phyloP scores from a whole-genome alignment of 129 eudicot genomes.

The Pittosporum tobira region DNA sequence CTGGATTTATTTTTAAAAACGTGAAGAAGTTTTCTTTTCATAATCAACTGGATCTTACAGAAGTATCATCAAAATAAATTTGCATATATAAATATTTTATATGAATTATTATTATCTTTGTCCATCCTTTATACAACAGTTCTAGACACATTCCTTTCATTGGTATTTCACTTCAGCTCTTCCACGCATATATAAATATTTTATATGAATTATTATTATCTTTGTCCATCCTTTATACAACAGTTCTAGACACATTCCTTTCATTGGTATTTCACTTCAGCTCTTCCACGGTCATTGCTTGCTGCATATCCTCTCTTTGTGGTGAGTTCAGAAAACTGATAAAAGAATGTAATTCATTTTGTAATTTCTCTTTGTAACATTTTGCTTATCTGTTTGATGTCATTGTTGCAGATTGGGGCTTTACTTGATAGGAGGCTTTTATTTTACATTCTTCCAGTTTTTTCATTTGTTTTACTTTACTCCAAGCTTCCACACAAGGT shows the following conservation, averaged over 20 bases:
- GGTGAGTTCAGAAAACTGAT: conserved; percentile 47
- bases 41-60: too few relatives aligned
- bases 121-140: conserved; percentile 28
- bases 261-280: conserved; percentile 98
- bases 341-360: background rate
- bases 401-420: conserved; percentile 60
- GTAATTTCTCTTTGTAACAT: background rate
- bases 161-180: conserved; percentile 99
- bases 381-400: conserved; percentile 1
- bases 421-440: conserved; percentile 74
- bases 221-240: conserved; percentile 28
- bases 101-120: background rate
- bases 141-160: conserved; percentile 79
- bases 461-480: conserved; percentile 77
- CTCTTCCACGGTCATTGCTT: conserved; percentile 88
- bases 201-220: background rate
- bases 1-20: background rate
- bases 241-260: conserved; percentile 67
- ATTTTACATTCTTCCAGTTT: conserved; percentile 56
- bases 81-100: background rate
- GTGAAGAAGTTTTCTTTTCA: background rate
- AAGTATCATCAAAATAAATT: too few relatives aligned
- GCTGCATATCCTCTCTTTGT: conserved; percentile 87
- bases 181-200: conserved; percentile 18
- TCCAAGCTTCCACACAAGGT: conserved; percentile 99